These are phyloP conservation scores for Fusarium proliferatum DNA, from an alignment of 2,329 filamentous ascomycete genomes.

Conservation along the genomic window DNA sequence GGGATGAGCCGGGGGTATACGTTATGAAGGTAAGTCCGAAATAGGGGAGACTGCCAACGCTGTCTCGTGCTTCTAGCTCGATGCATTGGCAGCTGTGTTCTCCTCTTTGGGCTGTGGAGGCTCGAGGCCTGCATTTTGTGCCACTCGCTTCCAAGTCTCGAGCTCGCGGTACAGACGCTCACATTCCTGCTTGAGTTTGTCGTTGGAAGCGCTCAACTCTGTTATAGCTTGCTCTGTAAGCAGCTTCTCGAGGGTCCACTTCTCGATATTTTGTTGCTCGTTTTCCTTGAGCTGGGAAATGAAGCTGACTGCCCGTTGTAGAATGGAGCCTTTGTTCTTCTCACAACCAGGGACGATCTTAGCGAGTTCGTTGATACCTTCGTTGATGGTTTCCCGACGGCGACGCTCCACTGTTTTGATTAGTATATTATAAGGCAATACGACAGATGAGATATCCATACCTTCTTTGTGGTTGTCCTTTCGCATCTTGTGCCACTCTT, in stretches of 20 bases:
- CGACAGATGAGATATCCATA: constrained; percentile 56
- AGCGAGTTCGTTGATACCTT: constrained; percentile 96
- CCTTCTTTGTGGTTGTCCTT: constrained; percentile 99
- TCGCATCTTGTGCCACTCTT: constrained; percentile 97
- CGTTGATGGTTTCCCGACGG: constrained; percentile 97
- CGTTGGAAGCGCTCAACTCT: constrained; percentile 87
- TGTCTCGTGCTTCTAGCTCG: constrained; percentile 44
- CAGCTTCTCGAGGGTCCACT: constrained; percentile 92
- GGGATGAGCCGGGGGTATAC: constrained; percentile 42
- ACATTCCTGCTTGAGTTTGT: constrained; percentile 85
- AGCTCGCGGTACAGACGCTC: constrained; percentile 81
- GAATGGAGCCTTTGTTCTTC: constrained; percentile 98
- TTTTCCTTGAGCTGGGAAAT: constrained; percentile 96
- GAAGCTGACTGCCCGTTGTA: constrained; percentile 92
- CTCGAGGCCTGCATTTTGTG: constrained; percentile 68
- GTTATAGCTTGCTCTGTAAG: constrained; percentile 89
- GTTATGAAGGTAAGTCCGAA: constrained; percentile 23
- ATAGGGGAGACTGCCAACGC: constrained; percentile 24
- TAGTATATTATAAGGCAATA: constrained; percentile 23
- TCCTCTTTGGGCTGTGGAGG: constrained; percentile 55
- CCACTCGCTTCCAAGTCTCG: constrained; percentile 80
- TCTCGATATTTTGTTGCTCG: constrained; percentile 92
- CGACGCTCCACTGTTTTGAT: constrained; percentile 83
- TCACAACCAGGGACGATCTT: constrained; percentile 98
- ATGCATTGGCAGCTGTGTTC: constrained; percentile 38